phyloP scores from a whole-genome alignment of 1,284 basidiomycete genomes.

The Ustilago trichophora region DNA sequence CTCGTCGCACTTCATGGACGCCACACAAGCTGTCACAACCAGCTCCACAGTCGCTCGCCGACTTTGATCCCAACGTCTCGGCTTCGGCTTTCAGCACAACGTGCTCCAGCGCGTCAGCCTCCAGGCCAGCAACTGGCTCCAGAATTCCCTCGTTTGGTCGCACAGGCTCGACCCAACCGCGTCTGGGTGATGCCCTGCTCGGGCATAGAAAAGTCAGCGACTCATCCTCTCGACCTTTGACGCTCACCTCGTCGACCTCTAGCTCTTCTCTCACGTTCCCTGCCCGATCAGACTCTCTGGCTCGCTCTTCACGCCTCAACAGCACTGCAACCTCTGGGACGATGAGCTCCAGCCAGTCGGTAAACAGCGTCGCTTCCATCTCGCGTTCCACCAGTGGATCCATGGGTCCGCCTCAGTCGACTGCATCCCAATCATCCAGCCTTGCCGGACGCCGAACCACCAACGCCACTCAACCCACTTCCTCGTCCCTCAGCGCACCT shows the following conservation, averaged over 20 bases:
- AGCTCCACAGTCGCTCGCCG: constrained; percentile 9
- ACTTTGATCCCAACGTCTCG: constrained; percentile 21
- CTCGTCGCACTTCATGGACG: constrained; percentile 38
- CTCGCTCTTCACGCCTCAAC: constrained; percentile 12
- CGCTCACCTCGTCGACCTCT: constrained; percentile 30
- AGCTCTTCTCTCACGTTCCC: constrained; percentile 40
- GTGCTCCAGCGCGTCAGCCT: not conserved
- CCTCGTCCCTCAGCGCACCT: not conserved
- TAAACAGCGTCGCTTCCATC: constrained; percentile 21
- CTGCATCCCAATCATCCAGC: constrained; percentile 25
- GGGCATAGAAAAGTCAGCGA: constrained; percentile 47
- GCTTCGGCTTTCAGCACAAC: not conserved
- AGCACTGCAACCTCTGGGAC: constrained; percentile 7
- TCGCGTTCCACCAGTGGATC: constrained; percentile 29
- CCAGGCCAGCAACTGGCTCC: constrained; percentile 29
- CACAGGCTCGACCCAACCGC: constrained; percentile 20
- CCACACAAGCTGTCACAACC: constrained; percentile 19
- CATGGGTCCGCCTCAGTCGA: constrained; percentile 37
- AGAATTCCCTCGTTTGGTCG: constrained; percentile 44
- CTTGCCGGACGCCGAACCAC: constrained; percentile 3
- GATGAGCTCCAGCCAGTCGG: constrained; percentile 24
- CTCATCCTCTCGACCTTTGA: constrained; percentile 13
- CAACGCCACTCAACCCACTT: not conserved
- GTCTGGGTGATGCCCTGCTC: constrained; percentile 46
- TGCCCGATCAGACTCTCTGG: constrained; percentile 32